These are phyloP conservation scores for Rhododendron kiyosumense DNA, from an alignment of 148 eudicot species.

Conservation along the genomic window DNA sequence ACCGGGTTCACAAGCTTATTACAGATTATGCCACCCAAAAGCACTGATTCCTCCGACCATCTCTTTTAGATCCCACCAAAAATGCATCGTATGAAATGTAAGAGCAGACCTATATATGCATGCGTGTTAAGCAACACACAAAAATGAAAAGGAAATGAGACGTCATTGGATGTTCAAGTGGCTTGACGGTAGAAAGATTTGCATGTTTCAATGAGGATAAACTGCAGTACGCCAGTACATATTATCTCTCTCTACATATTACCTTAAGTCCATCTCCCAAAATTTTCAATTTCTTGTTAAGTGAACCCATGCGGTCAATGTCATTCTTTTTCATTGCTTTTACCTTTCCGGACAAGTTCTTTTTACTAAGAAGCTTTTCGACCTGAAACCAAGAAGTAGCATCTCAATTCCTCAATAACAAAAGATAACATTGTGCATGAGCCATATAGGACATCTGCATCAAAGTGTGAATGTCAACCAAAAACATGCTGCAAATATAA, in stretches of 20 bases:
- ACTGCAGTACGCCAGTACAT: not conserved
- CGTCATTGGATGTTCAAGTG: constrained; percentile 3
- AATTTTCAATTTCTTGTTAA: constrained; percentile 71
- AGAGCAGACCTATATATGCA: not conserved
- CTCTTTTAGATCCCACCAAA: not conserved
- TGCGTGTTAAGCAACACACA: not conserved
- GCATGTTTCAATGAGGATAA: not conserved
- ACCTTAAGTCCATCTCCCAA: constrained; percentile 70
- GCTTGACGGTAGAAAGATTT: not conserved
- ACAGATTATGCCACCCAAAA: too few relatives aligned
- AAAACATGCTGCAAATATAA: not conserved
- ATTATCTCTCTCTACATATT: not conserved
- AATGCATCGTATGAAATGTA: not conserved
- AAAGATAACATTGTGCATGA: not conserved
- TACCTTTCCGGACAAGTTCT: constrained; percentile 34
- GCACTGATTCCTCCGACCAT: too few relatives aligned
- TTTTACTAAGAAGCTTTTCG: constrained; percentile 39
- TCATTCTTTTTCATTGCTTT: constrained; percentile 62
- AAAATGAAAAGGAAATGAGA: not conserved
- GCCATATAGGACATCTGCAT: not conserved
- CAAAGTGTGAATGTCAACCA: not conserved
- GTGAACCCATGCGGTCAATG: constrained; percentile 33
- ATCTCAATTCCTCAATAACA: not conserved
- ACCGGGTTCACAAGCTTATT: too few relatives aligned
- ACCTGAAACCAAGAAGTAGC: constrained; percentile 40